Evolutionary conservation across 2,329 filamentous ascomycete genomes (phyloP).

Genomic region (Paracorniculantispora psalliotae): DNA sequence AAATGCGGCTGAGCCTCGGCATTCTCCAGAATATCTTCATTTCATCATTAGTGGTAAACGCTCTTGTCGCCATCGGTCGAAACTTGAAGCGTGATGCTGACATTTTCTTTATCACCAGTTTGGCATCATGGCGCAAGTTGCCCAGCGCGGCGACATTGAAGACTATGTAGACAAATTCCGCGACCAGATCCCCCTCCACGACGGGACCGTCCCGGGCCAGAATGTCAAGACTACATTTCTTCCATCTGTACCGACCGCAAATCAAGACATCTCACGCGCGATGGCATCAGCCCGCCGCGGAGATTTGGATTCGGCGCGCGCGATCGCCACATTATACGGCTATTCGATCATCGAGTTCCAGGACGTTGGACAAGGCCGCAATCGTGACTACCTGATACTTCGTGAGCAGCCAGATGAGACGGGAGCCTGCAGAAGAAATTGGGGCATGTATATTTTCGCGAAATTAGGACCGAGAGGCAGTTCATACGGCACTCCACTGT

Average conservation of each 20-base stretch:
- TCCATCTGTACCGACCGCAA: background rate
- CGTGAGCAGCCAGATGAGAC: background rate
- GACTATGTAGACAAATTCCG: constrained; percentile 5
- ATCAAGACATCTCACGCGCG: constrained; percentile 2
- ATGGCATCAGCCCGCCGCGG: background rate
- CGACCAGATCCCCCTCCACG: background rate
- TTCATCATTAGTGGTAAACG: background rate
- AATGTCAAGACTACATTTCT: background rate
- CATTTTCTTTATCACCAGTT: background rate
- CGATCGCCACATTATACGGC: constrained; percentile 1
- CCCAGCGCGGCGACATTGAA: constrained; percentile 4
- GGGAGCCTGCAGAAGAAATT: background rate
- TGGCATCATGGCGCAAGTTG: background rate
- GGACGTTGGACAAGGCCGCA: constrained; percentile 1
- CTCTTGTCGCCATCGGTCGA: background rate
- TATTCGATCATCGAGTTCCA: constrained; percentile 5
- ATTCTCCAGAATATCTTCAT: too few relatives aligned
- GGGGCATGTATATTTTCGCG: constrained; percentile 11
- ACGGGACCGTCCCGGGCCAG: background rate
- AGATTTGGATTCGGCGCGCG: background rate
- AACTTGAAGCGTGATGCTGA: background rate
- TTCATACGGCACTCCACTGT: constrained; percentile 7
- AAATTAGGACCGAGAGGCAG: background rate
- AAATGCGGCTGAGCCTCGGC: too few relatives aligned
- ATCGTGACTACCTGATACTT: constrained; percentile 7